Evolutionary conservation across 495 filamentous ascomycete species (phyloP), one percentile per base, ranked within the genome.

Genomic region (Tetracladium marchalianum): DNA sequence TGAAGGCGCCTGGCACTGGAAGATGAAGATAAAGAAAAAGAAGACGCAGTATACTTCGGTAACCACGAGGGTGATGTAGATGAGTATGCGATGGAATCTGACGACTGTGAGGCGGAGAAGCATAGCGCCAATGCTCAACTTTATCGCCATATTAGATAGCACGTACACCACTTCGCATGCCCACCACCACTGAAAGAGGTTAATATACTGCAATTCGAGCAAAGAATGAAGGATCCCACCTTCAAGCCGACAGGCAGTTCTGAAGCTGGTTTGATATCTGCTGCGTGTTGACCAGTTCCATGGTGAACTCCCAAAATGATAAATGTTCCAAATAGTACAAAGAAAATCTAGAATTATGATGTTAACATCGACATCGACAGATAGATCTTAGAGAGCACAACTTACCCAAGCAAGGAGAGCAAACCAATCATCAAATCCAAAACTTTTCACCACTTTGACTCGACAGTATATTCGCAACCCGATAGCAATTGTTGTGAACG

Each of bases 1-100:
- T 5, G 45, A 43, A 13, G 61, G 37, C 11, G 65, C 64, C 32
- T 47, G 11, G 49, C 70, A 73, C 46, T 72, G 67, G 36, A 72
- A 60, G 31, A 65, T 35, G 39, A 59, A 47, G 36, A 67, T 15
- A 34, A 71, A 56, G 43, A 67, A 58, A 53, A 61, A 69, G 37
- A 32, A 46, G 11, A 42, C 6, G 38, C 59, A 54, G 24, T 56
- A 62, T 41, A 65, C 12, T 4, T 51, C 44, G 1, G 59, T 56
- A 3, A 51, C 39, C 4, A 35, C 17, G 27, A 63, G 55, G 1
- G 57, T 36, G 0, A 51, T 16, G n/a, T 48, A 46, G 43, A 71
- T 59, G 42, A 62, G 63, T 44, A 46, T 49, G n/a, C 55, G 51
- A 41, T 72, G 68, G n/a, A 56, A 9, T 10, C 19, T 43, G 12